Evolutionary conservation across 495 filamentous ascomycete genomes (phyloP), one percentile per base, ranked within the genome.

Genomic region (Xylaria scruposa): DNA sequence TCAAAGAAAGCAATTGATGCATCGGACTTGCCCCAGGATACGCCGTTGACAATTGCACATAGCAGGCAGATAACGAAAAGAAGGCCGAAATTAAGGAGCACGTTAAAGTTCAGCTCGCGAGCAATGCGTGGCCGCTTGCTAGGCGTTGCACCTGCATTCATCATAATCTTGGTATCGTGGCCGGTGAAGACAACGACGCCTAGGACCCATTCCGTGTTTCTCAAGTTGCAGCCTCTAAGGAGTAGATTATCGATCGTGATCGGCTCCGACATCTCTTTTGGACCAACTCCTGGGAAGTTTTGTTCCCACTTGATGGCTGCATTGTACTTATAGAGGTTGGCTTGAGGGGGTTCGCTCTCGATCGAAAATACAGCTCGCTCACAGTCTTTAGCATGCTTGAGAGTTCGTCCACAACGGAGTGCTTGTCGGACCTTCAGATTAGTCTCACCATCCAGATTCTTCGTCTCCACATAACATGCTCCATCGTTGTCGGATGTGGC

Each of bases 161-260:
- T 91, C 97, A 99, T 99, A 80, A 98, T 98, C 84, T 98, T 99
- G 26, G 97, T 97, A 76, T 99, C 97, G 75, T 92, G 91, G 49
- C 97, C 97, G 31, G 97, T 99, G 85, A 97, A 99, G 47, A 97
- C 84, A 60, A 98, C 97, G n/a, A 99, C 87, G 69, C 95, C 97
- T 36, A 99, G 89, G 64, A 93, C 87, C 97, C 97, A 99, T 77
- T 98, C 93, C 6, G 97, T 99, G 81, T 98, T 99, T 62, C 94
- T 91, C 9, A 99, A 83, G 74, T 92, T 95, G 82, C 94, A 96
- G 33, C 97, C 97, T 82, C 97, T 91, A 51, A 99, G 89, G 7
- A 99, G 88, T 74, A 98, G 77, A 78, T 99, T 98, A 85, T 97
- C 97, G 82, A 98, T 97, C 19, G 90, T 88, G 62, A 98, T 92